Conservation (phyloP, 2,329 filamentous ascomycete species). For the Blastomyces parvus region DNA sequence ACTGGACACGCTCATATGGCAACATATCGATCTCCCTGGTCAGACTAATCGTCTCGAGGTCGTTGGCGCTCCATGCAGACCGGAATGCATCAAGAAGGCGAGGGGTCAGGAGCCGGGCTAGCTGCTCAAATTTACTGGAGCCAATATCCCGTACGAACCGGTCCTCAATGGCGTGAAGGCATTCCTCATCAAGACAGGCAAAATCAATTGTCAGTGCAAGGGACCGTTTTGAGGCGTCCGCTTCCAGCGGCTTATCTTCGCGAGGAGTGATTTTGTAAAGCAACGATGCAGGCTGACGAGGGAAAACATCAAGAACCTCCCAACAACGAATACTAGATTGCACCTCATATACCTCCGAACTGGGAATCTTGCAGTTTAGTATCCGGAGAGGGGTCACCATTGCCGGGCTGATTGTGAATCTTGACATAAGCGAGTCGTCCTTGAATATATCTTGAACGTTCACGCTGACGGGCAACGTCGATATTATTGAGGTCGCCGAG, state of each 20-base stretch:
- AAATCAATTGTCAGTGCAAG: constrained; percentile 62
- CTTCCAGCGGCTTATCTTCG: constrained; percentile 14
- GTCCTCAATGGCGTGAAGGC: constrained; percentile 42
- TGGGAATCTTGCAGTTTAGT: constrained; percentile 58
- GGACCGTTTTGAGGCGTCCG: constrained; percentile 27
- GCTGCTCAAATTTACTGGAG: constrained; percentile 37
- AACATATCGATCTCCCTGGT: constrained; percentile 44
- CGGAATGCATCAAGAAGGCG: constrained; percentile 41
- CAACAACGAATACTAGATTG: constrained; percentile 39
- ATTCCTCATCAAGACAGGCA: constrained; percentile 64
- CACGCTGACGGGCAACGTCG: constrained; percentile 76
- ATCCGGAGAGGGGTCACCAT: constrained; percentile 65
- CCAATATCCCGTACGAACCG: constrained; percentile 41
- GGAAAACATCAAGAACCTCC: constrained; percentile 55
- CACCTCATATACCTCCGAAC: constrained; percentile 55
- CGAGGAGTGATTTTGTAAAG: constrained; percentile 60
- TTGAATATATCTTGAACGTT: constrained; percentile 98
- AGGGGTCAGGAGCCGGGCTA: constrained; percentile 44
- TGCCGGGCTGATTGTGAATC: constrained; percentile 81
- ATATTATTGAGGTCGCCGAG: constrained; percentile 54
- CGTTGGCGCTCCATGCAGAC: constrained; percentile 37
- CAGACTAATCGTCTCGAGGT: constrained; percentile 48
- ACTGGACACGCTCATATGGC: constrained; percentile 44
- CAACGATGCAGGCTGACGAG: constrained; percentile 69
- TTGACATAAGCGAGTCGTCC: constrained; percentile 67